Evolutionary conservation across 768 basidiomycete genomes (phyloP).

Genomic region (Naganishia randhawae): DNA sequence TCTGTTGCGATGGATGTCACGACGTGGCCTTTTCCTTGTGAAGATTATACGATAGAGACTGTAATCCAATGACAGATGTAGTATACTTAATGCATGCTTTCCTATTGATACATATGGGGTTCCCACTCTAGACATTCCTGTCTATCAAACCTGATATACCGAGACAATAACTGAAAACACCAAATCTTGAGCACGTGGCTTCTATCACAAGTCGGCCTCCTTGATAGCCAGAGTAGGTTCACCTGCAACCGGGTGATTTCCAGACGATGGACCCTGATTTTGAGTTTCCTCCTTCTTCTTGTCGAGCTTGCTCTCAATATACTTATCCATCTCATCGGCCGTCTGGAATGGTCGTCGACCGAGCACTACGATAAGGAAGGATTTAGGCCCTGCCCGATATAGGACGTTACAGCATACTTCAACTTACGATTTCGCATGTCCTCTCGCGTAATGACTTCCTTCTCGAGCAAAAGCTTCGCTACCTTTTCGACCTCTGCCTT

Average conservation of each 20-base stretch:
- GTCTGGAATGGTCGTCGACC: constrained; percentile 42
- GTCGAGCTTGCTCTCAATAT: constrained; percentile 63
- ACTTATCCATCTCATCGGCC: constrained; percentile 89
- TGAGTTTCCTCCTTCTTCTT: constrained; percentile 35
- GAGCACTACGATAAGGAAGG: constrained; percentile 30
- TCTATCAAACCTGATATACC: neutral
- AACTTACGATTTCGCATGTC: constrained; percentile 45
- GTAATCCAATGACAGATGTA: neutral
- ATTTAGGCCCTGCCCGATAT: neutral
- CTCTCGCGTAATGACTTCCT: constrained; percentile 90
- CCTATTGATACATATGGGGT: constrained; percentile 15
- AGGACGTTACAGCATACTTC: neutral
- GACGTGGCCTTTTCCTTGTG: neutral
- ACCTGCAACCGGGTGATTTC: neutral
- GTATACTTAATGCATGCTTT: constrained; percentile 9
- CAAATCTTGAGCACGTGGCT: neutral
- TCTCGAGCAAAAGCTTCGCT: constrained; percentile 80
- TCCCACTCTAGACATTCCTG: neutral
- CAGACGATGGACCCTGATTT: neutral
- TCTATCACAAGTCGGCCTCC: constrained; percentile 3
- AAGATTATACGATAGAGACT: neutral
- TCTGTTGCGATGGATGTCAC: neutral
- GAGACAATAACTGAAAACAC: neutral
- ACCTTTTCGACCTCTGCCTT: constrained; percentile 89
- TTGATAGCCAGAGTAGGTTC: constrained; percentile 5